These are phyloP conservation scores for Colletotrichum abscissum DNA, from an alignment of 2,329 filamentous ascomycete species.

Conservation along the genomic window DNA sequence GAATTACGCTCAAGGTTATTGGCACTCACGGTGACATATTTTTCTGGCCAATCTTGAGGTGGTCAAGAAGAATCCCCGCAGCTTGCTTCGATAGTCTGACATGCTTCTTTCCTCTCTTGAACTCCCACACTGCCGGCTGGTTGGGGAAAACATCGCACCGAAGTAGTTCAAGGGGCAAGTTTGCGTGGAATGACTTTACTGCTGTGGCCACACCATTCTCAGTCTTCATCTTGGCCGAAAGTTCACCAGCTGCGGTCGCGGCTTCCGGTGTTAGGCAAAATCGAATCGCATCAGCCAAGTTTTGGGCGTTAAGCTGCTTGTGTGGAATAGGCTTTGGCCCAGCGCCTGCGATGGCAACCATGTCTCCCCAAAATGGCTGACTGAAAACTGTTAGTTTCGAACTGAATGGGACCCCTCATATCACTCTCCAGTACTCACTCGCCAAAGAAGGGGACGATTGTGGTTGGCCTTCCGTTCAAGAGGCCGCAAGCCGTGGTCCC, in stretches of 20 bases:
- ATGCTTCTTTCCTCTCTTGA: constrained; percentile 50
- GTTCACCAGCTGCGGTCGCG: constrained; percentile 42
- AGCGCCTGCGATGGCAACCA: constrained; percentile 53
- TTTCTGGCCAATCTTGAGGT: constrained; percentile 54
- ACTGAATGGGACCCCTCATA: neutral
- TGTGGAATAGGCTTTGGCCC: constrained; percentile 52
- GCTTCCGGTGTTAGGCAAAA: constrained; percentile 47
- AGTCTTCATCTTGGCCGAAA: constrained; percentile 47
- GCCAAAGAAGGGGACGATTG: constrained; percentile 64
- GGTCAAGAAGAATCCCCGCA: constrained; percentile 62
- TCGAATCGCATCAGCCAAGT: constrained; percentile 48
- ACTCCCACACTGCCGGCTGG: constrained; percentile 62
- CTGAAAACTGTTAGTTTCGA: constrained; percentile 4
- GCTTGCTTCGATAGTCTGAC: constrained; percentile 63
- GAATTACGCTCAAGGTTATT: no score
- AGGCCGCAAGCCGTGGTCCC: constrained; percentile 67
- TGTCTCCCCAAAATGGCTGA: constrained; percentile 58
- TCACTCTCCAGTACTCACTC: constrained; percentile 39
- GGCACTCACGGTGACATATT: constrained; percentile 16
- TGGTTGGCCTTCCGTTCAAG: constrained; percentile 59
- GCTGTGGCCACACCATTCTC: constrained; percentile 52
- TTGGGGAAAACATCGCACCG: constrained; percentile 53
- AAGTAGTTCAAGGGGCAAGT: constrained; percentile 47
- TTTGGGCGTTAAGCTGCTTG: constrained; percentile 46
- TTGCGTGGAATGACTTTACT: constrained; percentile 52